These are phyloP conservation scores for Mortierella alpina DNA, from an alignment of 192 early-diverging fungal species.

Conservation along the genomic window DNA sequence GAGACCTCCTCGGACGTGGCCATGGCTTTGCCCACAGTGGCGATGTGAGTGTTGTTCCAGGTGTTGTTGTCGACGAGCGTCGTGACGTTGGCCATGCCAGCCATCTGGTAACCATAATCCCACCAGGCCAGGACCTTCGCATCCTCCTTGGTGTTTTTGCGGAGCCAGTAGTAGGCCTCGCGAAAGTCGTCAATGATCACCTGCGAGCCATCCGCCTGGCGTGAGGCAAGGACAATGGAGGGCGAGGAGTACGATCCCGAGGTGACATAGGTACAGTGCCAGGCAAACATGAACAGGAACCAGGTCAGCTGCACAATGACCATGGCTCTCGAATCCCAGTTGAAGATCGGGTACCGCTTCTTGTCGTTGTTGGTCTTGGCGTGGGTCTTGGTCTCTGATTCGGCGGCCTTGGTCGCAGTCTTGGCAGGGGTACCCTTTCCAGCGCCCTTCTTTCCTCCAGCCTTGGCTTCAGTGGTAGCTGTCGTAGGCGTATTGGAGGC, in stretches of 20 bases:
- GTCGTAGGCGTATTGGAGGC: conserved; percentile 11
- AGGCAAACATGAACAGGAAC: conserved; percentile 86
- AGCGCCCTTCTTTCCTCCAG: conserved; percentile 6
- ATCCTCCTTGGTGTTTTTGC: conserved; percentile 93
- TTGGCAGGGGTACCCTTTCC: conserved; percentile 10
- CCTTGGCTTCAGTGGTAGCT: conserved; percentile 1
- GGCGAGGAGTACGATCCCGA: conserved; percentile 98
- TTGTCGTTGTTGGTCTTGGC: conserved; percentile 18
- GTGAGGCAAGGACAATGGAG: conserved; percentile 95
- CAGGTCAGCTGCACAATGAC: conserved; percentile 76
- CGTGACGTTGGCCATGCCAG: conserved; percentile 97
- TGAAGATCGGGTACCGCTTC: conserved; percentile 57
- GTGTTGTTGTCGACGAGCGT: conserved; percentile 99
- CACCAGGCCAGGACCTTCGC: conserved; percentile 99
- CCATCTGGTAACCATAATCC: conserved; percentile 99
- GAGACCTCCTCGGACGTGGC: conserved; percentile 90
- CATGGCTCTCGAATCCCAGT: conserved; percentile 63
- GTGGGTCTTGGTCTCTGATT: conserved; percentile 46
- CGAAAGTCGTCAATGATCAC: conserved; percentile 99
- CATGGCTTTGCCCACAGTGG: conserved; percentile 95
- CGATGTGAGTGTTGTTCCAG: conserved; percentile 99
- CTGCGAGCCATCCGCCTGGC: conserved; percentile 87
- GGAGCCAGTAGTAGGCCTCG: conserved; percentile 99
- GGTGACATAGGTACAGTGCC: conserved; percentile 99
- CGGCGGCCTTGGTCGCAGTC: conserved; percentile 1